Conservation (phyloP, 2,329 filamentous ascomycete species). For the Tolypocladium capitatum region DNA sequence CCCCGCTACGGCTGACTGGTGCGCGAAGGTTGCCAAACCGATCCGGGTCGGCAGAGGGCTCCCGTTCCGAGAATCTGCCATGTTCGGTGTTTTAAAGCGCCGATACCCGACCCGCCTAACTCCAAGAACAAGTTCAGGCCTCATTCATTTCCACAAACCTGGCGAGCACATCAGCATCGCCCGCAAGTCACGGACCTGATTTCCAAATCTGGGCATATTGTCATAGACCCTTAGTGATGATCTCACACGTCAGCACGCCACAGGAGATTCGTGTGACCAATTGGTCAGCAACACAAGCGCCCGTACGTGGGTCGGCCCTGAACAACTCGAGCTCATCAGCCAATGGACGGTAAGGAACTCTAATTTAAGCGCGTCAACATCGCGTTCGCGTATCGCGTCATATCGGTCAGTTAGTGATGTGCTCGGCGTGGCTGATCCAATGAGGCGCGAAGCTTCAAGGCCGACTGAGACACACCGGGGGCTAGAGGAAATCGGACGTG, state of each 20-base stretch:
- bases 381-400: neutral
- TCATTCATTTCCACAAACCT: too few relatives aligned
- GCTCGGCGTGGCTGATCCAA: neutral
- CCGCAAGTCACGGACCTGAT: neutral
- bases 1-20: neutral
- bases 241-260: neutral
- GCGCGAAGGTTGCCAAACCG: neutral
- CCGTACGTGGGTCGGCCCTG: too few relatives aligned
- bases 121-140: too few relatives aligned
- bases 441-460: neutral
- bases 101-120: neutral
- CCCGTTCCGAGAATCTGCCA: neutral
- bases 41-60: neutral
- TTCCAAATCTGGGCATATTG: constrained; percentile 1
- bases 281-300: neutral
- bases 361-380: neutral
- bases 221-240: neutral
- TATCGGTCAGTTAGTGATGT: neutral
- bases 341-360: neutral
- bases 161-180: neutral
- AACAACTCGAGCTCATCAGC: neutral
- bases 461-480: neutral
- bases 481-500: neutral
- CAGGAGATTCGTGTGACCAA: neutral
- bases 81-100: neutral